Percentiles rank a stretch among this genome's conserved stretches.
phyloP scores from a whole-genome alignment of 176 grass and related monocot genomes.

The Thinopyrum elongatum region DNA sequence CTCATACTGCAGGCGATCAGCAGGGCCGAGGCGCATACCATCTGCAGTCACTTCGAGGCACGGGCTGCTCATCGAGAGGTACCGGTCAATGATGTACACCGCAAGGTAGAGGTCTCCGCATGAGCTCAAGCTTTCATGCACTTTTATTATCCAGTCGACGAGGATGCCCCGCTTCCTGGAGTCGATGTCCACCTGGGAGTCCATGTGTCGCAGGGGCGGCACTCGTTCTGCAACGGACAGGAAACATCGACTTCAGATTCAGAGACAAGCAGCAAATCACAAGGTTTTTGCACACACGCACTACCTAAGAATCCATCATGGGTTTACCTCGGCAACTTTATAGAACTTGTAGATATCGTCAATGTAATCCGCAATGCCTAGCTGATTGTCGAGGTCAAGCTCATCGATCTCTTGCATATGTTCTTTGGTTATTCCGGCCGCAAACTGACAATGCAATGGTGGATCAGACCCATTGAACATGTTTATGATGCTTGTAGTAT shows the following conservation, averaged over 20 bases:
- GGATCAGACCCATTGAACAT: background rate
- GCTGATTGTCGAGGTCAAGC: constrained; percentile 46
- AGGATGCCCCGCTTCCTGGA: constrained; percentile 84
- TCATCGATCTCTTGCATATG: constrained; percentile 67
- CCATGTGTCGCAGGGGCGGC: constrained; percentile 67
- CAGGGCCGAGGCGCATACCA: constrained; percentile 74
- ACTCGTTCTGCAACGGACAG: constrained; percentile 44
- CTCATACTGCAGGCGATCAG: constrained; percentile 92
- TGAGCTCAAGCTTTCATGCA: constrained; percentile 84
- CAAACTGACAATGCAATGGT: constrained; percentile 35
- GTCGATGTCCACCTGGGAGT: constrained; percentile 76
- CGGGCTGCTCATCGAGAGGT: constrained; percentile 58
- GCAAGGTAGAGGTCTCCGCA: constrained; percentile 88
- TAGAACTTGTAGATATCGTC: constrained; percentile 89
- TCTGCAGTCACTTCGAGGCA: constrained; percentile 75
- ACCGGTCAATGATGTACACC: constrained; percentile 68
- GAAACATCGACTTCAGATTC: background rate
- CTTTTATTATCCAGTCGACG: constrained; percentile 86
- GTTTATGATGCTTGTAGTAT: no score
- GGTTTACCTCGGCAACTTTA: constrained; percentile 57
- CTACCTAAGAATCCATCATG: no score
- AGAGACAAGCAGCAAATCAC: background rate
- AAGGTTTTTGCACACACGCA: background rate
- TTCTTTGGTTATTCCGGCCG: constrained; percentile 43
- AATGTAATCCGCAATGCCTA: constrained; percentile 80